phyloP scores from a whole-genome alignment of 139 green algal genomes.

The Trebouxia sp. region DNA sequence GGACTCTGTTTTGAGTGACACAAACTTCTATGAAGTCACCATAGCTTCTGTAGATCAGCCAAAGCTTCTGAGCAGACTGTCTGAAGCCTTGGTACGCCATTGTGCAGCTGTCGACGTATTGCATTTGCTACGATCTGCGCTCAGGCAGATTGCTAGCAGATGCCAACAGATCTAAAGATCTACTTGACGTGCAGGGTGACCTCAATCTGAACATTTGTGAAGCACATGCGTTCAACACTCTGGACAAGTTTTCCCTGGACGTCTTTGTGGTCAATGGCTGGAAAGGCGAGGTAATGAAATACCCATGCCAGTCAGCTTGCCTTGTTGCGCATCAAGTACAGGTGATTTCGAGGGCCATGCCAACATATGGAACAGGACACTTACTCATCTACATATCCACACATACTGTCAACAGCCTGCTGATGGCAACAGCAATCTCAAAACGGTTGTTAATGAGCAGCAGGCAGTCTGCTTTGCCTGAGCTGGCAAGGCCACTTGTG shows the following conservation, averaged over 20 bases:
- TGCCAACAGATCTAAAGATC: background rate
- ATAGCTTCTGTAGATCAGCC: slow-evolving; percentile 89
- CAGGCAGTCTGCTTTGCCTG: too few relatives aligned
- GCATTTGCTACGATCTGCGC: background rate
- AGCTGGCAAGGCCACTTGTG: too few relatives aligned
- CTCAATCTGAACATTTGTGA: slow-evolving; percentile 97
- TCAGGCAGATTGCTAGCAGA: background rate
- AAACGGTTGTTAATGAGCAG: too few relatives aligned
- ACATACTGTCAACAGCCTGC: too few relatives aligned
- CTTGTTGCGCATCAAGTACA: too few relatives aligned
- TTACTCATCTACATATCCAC: too few relatives aligned
- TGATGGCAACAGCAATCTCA: too few relatives aligned
- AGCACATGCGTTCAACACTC: slow-evolving; percentile 98
- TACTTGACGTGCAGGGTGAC: slow-evolving; percentile 67
- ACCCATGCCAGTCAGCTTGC: too few relatives aligned
- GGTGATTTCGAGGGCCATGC: too few relatives aligned
- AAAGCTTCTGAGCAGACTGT: slow-evolving; percentile 88
- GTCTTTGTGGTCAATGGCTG: slow-evolving; percentile 96
- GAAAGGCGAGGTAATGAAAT: slow-evolving; percentile 47
- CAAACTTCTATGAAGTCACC: slow-evolving; percentile 90
- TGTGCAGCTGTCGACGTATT: background rate
- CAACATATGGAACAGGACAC: too few relatives aligned
- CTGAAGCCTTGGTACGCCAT: slow-evolving; percentile 75
- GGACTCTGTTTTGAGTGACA: slow-evolving; percentile 32
- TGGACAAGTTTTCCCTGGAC: slow-evolving; percentile 91